Percentiles rank a stretch among this genome's conserved stretches.
These are phyloP conservation scores for Musa itinerans DNA, from an alignment of 176 grass and related monocot genomes.

Conservation along the genomic window DNA sequence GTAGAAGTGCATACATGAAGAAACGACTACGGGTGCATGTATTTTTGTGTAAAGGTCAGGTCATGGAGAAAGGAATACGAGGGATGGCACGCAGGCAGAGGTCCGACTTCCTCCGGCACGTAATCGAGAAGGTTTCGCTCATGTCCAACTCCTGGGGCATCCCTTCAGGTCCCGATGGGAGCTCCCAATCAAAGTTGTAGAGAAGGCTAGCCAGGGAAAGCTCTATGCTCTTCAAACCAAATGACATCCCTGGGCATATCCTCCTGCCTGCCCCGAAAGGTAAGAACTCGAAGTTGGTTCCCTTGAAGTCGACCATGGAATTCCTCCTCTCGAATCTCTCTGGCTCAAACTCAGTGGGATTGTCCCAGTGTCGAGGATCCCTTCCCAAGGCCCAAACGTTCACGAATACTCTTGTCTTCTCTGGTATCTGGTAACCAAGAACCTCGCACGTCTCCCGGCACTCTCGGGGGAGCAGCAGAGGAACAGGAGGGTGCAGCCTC, in stretches of 20 bases:
- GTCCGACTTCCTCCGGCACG: not conserved
- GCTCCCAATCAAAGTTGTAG: conserved; percentile 23
- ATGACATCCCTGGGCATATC: conserved; percentile 23
- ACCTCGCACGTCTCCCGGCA: not conserved
- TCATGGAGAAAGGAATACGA: not conserved
- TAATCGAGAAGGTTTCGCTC: not conserved
- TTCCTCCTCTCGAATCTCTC: conserved; percentile 19
- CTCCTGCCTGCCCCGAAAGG: conserved; percentile 24
- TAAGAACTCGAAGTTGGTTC: conserved; percentile 17
- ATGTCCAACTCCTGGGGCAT: not conserved
- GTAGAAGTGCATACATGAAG: no score
- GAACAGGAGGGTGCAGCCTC: not conserved
- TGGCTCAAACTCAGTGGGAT: conserved; percentile 8
- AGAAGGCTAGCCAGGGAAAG: conserved; percentile 16
- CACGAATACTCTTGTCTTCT: not conserved
- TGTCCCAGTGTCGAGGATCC: not conserved
- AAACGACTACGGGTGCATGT: no score
- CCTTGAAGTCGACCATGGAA: not conserved
- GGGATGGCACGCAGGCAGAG: not conserved
- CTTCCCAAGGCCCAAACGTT: not conserved
- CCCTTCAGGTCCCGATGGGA: not conserved
- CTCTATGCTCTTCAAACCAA: conserved; percentile 8
- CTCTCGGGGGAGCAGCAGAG: not conserved
- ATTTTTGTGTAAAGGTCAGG: not conserved
- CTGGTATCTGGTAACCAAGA: not conserved